These are phyloP conservation scores for Basidiobolus meristosporus DNA, from an alignment of 371 early-diverging fungal genomes.

Conservation along the genomic window DNA sequence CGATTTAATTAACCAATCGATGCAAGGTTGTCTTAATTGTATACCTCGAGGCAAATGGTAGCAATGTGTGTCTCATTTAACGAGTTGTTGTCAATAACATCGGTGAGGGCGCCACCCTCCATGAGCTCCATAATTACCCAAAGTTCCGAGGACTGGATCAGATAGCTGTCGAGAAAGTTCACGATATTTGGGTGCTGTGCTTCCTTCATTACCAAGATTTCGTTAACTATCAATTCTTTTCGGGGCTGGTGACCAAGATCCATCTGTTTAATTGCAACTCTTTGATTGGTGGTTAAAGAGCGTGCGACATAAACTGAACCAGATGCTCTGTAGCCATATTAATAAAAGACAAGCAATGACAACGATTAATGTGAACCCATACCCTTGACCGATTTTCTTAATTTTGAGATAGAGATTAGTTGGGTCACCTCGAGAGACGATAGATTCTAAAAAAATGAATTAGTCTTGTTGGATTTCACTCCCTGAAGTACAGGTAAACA, in stretches of 20 bases:
- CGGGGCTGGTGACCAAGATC: slow-evolving; percentile 80
- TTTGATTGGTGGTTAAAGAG: slow-evolving; percentile 32
- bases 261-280: slow-evolving; percentile 96
- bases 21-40: too few relatives aligned
- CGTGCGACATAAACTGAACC: slow-evolving; percentile 89
- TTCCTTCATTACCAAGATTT: slow-evolving; percentile 90
- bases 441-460: slow-evolving; percentile 21
- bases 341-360: too few relatives aligned
- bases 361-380: too few relatives aligned
- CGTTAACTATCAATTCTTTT: slow-evolving; percentile 87
- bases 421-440: slow-evolving; percentile 79
- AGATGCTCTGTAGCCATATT: slow-evolving; percentile 60
- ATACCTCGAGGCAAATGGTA: slow-evolving; percentile 72
- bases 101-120: slow-evolving; percentile 95
- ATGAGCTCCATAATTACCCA: slow-evolving; percentile 99
- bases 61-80: slow-evolving; percentile 85
- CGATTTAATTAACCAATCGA: too few relatives aligned
- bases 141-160: slow-evolving; percentile 59
- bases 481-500: slow-evolving; percentile 4
- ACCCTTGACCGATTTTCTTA: slow-evolving; percentile 93
- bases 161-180: slow-evolving; percentile 77
- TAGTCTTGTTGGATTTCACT: too few relatives aligned
- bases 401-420: slow-evolving; percentile 64
- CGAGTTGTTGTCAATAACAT: slow-evolving; percentile 85
- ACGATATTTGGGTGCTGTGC: slow-evolving; percentile 88